These are phyloP conservation scores for Aquanectria penicillioides DNA, from an alignment of 2,329 filamentous ascomycete genomes.

Conservation along the genomic window DNA sequence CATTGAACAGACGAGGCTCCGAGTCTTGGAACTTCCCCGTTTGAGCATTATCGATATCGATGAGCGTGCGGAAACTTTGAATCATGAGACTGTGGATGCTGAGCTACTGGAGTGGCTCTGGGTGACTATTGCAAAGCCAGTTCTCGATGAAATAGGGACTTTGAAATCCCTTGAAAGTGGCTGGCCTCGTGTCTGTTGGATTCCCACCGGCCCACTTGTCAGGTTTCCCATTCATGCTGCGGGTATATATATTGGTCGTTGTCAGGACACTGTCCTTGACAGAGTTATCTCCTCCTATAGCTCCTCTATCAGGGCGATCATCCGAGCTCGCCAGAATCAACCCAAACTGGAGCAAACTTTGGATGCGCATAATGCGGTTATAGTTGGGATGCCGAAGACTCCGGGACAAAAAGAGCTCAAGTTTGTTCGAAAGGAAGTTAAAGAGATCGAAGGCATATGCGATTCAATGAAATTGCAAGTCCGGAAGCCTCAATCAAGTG, in stretches of 20 bases:
- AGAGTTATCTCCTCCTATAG: conserved; percentile 3
- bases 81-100: background rate
- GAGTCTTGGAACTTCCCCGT: background rate
- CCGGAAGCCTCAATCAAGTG: background rate
- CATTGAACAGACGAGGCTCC: background rate
- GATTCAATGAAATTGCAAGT: too few species aligned
- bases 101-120: conserved; percentile 6
- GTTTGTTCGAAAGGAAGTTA: too few species aligned
- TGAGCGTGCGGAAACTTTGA: background rate
- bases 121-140: background rate
- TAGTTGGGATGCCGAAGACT: too few species aligned
- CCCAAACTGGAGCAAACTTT: too few species aligned
- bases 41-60: background rate
- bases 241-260: background rate
- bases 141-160: background rate
- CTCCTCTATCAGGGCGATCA: background rate
- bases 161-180: background rate
- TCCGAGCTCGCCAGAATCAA: background rate
- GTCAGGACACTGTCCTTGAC: background rate
- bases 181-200: conserved; percentile 7
- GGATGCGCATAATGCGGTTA: too few species aligned
- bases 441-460: too few species aligned
- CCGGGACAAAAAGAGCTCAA: too few species aligned
- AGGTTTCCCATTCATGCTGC: background rate
- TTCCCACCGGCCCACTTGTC: background rate